Percentiles rank a stretch among this genome's conserved stretches.
These are phyloP conservation scores for Mucor indicus DNA, from an alignment of 371 early-diverging fungal genomes.

Conservation along the genomic window DNA sequence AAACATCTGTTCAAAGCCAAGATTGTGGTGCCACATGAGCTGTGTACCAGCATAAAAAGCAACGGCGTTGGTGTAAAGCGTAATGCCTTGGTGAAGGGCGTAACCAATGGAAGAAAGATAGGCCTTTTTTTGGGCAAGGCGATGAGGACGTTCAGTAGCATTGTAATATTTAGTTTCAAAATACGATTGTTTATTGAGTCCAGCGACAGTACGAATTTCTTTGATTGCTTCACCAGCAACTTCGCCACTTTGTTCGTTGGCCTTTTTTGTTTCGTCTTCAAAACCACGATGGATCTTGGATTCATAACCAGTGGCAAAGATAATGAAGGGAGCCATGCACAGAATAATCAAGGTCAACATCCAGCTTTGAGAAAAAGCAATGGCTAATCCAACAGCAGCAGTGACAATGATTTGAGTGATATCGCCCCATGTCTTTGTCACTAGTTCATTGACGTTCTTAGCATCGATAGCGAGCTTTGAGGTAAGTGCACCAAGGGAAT, in stretches of 20 bases:
- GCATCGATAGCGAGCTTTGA: conserved; percentile 87
- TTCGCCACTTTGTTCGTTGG: conserved; percentile 70
- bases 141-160: conserved; percentile 66
- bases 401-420: conserved; percentile 55
- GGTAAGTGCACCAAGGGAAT: conserved; percentile 82
- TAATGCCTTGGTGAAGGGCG: conserved; percentile 65
- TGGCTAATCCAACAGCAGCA: conserved; percentile 36
- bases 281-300: conserved; percentile 51
- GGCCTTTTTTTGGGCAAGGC: conserved; percentile 57
- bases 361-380: conserved; percentile 58
- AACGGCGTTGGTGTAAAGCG: conserved; percentile 63
- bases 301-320: conserved; percentile 42
- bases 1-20: conserved; percentile 48
- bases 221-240: conserved; percentile 83
- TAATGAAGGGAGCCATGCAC: conserved; percentile 51
- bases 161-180: conserved; percentile 59
- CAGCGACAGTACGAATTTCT: conserved; percentile 85
- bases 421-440: conserved; percentile 67
- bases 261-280: conserved; percentile 60
- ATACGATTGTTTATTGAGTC: conserved; percentile 74
- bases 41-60: conserved; percentile 60
- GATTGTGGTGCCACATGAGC: conserved; percentile 34
- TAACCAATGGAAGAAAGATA: conserved; percentile 59
- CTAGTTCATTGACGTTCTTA: conserved; percentile 61
- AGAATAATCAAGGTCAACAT: conserved; percentile 58